These are phyloP conservation scores for Margaritispora aquatica DNA, from an alignment of 495 filamentous ascomycete species.

Conservation along the genomic window DNA sequence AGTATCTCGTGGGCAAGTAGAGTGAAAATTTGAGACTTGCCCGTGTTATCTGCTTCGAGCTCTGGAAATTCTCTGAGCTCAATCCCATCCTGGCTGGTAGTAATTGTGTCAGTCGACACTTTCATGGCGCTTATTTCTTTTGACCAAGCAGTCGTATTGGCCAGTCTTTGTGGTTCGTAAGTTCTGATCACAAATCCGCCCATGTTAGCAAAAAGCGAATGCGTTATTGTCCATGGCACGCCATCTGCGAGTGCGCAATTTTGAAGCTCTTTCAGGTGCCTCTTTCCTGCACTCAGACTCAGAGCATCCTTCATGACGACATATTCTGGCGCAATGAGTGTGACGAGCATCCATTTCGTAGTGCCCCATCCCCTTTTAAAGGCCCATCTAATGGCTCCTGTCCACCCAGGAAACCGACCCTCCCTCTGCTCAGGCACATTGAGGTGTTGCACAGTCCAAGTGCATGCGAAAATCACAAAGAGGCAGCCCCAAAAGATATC, in stretches of 20 bases:
- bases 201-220: slow-evolving; percentile 9
- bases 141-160: not conserved
- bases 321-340: slow-evolving; percentile 25
- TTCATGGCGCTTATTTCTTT: not conserved
- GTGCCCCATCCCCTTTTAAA: not conserved
- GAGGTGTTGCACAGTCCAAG: slow-evolving; percentile 29
- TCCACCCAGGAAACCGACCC: not conserved
- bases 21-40: too few relatives aligned
- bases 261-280: slow-evolving; percentile 16
- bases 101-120: not conserved
- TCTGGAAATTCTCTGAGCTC: not conserved
- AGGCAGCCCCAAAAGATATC: slow-evolving; percentile 19
- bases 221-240: slow-evolving; percentile 3
- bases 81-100: not conserved
- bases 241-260: not conserved
- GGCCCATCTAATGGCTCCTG: slow-evolving; percentile 15
- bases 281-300: slow-evolving; percentile 8
- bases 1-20: not conserved
- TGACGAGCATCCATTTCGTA: slow-evolving; percentile 20
- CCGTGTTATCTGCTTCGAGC: too few relatives aligned
- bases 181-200: slow-evolving; percentile 1
- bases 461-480: slow-evolving; percentile 27
- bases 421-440: slow-evolving; percentile 18
- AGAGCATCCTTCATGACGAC: slow-evolving; percentile 12
- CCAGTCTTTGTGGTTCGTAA: not conserved